These are phyloP conservation scores for Aspergillus coremiiformis DNA, from an alignment of 495 filamentous ascomycete genomes.

Conservation along the genomic window DNA sequence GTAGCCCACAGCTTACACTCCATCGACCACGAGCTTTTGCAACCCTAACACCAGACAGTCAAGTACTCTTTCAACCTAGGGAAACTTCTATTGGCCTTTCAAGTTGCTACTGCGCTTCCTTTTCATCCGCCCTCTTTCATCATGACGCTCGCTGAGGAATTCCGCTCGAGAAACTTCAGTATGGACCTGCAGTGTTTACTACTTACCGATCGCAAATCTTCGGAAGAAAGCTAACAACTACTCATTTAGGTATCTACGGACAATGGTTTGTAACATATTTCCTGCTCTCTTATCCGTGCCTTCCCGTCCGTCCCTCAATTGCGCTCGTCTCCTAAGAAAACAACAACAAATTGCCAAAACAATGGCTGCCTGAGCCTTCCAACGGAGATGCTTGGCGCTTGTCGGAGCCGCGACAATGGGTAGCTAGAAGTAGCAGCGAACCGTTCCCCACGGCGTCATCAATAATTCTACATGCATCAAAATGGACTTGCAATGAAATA, in stretches of 20 bases:
- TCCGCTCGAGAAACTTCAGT: constrained; percentile 98
- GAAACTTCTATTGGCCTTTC: background rate
- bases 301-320: background rate
- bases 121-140: constrained; percentile 11
- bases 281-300: background rate
- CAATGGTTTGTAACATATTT: constrained; percentile 76
- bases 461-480: constrained; percentile 2
- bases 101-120: background rate
- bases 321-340: background rate
- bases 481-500: background rate
- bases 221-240: constrained; percentile 25
- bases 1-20: background rate
- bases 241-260: constrained; percentile 82
- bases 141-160: constrained; percentile 60
- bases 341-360: background rate
- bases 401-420: constrained; percentile 4
- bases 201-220: constrained; percentile 4
- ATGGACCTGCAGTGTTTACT: constrained; percentile 37
- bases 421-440: background rate
- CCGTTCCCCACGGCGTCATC: background rate
- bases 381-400: constrained; percentile 17
- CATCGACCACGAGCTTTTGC: background rate
- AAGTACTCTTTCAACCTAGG: background rate
- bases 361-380: constrained; percentile 17
- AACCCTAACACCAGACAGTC: background rate